phyloP scores from a whole-genome alignment of 805 yeast genomes.

The Cyberlindnera samutprakarnensis region DNA sequence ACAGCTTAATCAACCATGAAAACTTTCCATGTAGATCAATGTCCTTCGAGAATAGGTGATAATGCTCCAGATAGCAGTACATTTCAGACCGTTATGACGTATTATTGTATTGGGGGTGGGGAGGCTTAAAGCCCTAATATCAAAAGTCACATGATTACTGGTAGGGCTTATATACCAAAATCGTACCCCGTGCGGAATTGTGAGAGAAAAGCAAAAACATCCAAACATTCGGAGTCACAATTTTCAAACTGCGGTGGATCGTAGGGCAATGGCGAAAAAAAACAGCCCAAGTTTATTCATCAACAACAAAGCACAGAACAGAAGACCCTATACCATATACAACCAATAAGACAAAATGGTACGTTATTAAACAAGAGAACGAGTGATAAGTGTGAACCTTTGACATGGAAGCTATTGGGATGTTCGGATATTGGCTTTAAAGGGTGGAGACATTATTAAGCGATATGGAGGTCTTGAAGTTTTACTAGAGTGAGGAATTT shows the following conservation, averaged over 20 bases:
- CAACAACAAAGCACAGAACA: neutral
- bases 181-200: too few relatives aligned
- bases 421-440: too few relatives aligned
- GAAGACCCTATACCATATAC: slow-evolving; percentile 3
- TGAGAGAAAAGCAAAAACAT: too few relatives aligned
- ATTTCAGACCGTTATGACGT: neutral
- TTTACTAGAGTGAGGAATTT: neutral
- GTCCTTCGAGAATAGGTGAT: neutral
- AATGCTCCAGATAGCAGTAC: neutral
- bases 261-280: slow-evolving; percentile 7
- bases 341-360: slow-evolving; percentile 36
- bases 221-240: neutral
- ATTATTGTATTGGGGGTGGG: neutral
- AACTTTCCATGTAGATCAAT: neutral
- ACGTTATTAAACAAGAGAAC: slow-evolving; percentile 25
- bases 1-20: neutral
- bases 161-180: neutral
- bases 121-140: slow-evolving; percentile 3
- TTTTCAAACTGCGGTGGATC: neutral
- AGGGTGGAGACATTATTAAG: too few relatives aligned
- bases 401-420: neutral
- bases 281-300: slow-evolving; percentile 8
- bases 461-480: neutral
- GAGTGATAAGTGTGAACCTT: neutral
- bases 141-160: neutral